Percentiles rank a stretch among this genome's conserved stretches.
Conservation (phyloP, 331 rosid species). For the Phaseolus coccineus region DNA sequence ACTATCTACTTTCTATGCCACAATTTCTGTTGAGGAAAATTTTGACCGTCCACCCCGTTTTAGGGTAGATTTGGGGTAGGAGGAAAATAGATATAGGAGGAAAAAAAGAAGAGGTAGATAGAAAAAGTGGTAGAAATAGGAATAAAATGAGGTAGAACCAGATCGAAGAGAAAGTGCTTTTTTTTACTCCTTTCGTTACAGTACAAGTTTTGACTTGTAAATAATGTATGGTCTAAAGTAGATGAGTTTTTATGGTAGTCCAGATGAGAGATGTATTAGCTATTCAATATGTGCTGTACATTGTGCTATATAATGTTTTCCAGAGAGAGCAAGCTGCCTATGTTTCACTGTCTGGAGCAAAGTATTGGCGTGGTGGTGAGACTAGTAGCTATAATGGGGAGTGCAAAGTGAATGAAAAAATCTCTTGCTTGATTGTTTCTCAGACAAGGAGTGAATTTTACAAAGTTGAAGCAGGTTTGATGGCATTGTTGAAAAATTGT, state of each 20-base stretch:
- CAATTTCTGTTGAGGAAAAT: background rate
- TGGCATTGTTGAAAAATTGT: slow-evolving; percentile 68
- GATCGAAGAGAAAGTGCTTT: background rate
- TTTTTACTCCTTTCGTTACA: background rate
- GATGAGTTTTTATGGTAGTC: background rate
- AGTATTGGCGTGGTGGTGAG: slow-evolving; percentile 35
- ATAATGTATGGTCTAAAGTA: slow-evolving; percentile 13
- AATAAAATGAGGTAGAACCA: background rate
- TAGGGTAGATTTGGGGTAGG: background rate
- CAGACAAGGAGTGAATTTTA: slow-evolving; percentile 57
- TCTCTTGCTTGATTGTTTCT: slow-evolving; percentile 64
- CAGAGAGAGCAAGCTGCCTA: slow-evolving; percentile 47
- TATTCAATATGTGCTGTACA: slow-evolving; percentile 18
- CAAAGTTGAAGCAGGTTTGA: slow-evolving; percentile 71
- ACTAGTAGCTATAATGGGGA: slow-evolving; percentile 42
- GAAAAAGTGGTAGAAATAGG: background rate
- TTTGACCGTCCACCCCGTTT: background rate
- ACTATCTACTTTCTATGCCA: background rate
- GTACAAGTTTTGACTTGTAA: background rate
- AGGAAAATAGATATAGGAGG: background rate
- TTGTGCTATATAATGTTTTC: slow-evolving; percentile 34
- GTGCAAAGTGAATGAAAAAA: slow-evolving; percentile 49
- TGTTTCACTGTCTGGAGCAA: slow-evolving; percentile 36
- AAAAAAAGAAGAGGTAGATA: background rate
- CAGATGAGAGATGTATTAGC: background rate